Percentiles rank a stretch among this genome's conserved stretches.
Conservation (phyloP, 306 rosid species). For the Malus sylvestris region DNA sequence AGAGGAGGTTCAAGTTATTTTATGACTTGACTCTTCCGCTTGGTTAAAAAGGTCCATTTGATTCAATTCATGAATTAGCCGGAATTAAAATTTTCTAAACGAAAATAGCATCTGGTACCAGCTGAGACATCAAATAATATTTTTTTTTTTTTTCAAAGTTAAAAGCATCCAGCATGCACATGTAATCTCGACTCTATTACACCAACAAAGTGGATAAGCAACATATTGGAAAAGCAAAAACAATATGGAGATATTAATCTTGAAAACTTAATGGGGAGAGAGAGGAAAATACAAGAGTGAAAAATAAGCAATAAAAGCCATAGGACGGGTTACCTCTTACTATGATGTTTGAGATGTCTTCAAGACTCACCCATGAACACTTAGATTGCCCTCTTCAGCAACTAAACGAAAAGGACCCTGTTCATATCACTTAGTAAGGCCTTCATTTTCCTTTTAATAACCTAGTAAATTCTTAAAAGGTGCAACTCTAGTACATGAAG, state of each 20-base stretch:
- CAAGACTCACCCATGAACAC: conserved; percentile 97
- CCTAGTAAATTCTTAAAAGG: background rate
- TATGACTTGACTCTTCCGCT: no score
- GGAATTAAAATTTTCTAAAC: background rate
- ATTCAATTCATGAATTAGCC: no score
- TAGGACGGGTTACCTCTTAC: conserved; percentile 56
- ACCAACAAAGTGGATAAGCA: background rate
- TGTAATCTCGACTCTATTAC: background rate
- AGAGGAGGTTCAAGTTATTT: no score
- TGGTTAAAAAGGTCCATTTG: no score
- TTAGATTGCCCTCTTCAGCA: conserved; percentile 95
- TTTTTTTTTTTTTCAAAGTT: background rate
- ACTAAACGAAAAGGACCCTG: conserved; percentile 98
- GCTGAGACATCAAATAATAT: background rate
- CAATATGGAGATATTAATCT: background rate
- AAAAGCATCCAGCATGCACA: background rate
- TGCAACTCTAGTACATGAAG: background rate
- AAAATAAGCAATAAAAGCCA: conserved; percentile 13
- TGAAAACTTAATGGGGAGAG: background rate
- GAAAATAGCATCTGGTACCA: background rate
- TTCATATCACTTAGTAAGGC: conserved; percentile 4
- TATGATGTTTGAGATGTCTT: conserved; percentile 77
- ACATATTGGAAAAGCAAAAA: background rate
- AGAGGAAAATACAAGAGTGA: background rate
- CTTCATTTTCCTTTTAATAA: background rate